These are phyloP conservation scores for Plasmodium falciparum DNA, from an alignment of 169 alveolate genomes.

Conservation along the genomic window DNA sequence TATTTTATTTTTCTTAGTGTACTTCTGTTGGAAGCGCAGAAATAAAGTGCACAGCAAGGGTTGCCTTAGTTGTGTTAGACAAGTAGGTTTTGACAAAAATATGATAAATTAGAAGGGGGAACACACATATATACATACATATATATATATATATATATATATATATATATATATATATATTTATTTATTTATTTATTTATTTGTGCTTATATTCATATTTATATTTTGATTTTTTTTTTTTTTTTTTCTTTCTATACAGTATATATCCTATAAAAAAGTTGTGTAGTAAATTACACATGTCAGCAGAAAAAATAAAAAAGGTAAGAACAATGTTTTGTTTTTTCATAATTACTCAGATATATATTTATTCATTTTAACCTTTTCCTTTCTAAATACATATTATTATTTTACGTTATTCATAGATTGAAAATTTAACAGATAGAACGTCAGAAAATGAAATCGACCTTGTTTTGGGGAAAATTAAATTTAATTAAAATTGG, in stretches of 20 bases:
- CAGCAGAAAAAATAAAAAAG: constrained; percentile 51
- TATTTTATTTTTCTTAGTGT: constrained; percentile 27
- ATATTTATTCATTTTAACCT: not conserved
- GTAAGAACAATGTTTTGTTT: not conserved
- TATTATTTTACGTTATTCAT: not conserved
- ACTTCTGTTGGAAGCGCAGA: constrained; percentile 74
- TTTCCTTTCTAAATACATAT: not conserved
- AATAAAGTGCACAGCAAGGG: constrained; percentile 76
- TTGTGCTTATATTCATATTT: not conserved
- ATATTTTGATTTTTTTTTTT: not conserved
- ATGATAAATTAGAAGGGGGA: not conserved
- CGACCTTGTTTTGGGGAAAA: constrained; percentile 68
- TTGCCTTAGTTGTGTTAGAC: constrained; percentile 67
- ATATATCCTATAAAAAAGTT: constrained; percentile 55
- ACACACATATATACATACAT: not conserved
- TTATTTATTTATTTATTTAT: not conserved
- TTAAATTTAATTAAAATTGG: constrained; percentile 44
- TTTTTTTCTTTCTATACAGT: constrained; percentile 8
- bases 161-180: not conserved
- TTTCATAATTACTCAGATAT: not conserved
- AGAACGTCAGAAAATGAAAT: constrained; percentile 72
- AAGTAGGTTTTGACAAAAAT: constrained; percentile 10
- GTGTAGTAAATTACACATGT: constrained; percentile 32
- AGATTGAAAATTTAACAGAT: constrained; percentile 53
- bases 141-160: constrained; percentile 3